A percentile compares a stretch with the other conserved stretches of the same genome.
Conservation (phyloP, 768 basidiomycete species). For the Dentipellis sp. region DNA sequence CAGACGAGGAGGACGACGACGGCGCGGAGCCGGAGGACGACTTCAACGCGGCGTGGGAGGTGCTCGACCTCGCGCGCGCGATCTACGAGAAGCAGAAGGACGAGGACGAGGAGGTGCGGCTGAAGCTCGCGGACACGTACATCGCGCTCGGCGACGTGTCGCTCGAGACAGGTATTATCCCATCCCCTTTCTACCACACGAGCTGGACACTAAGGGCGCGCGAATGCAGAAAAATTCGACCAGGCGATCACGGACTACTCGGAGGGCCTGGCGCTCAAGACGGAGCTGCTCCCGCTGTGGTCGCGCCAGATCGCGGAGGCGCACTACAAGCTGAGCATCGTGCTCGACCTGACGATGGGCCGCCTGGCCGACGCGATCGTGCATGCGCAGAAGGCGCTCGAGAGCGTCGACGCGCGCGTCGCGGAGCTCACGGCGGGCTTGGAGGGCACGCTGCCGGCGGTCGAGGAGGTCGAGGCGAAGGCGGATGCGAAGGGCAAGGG, state of each 20-base stretch:
- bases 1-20: constrained; percentile 49
- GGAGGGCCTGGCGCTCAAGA: constrained; percentile 66
- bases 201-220: not conserved
- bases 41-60: constrained; percentile 96
- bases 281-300: constrained; percentile 66
- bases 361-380: constrained; percentile 72
- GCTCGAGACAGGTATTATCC: constrained; percentile 76
- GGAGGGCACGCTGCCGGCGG: constrained; percentile 26
- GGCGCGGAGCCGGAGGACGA: constrained; percentile 90
- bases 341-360: constrained; percentile 83
- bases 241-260: constrained; percentile 88
- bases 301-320: constrained; percentile 91
- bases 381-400: constrained; percentile 73
- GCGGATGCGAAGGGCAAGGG: constrained; percentile 54
- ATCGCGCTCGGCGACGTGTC: constrained; percentile 93
- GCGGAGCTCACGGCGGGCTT: constrained; percentile 44
- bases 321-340: constrained; percentile 91
- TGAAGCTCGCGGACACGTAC: constrained; percentile 88
- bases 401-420: constrained; percentile 67
- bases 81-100: constrained; percentile 67
- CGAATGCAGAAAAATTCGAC: constrained; percentile 79
- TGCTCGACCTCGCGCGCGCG: constrained; percentile 87
- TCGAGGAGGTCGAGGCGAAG: constrained; percentile 16
- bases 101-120: constrained; percentile 51
- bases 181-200: not conserved